Base-by-base conservation (phyloP, 331 rosid species). In the Arachis monticola region DNA sequence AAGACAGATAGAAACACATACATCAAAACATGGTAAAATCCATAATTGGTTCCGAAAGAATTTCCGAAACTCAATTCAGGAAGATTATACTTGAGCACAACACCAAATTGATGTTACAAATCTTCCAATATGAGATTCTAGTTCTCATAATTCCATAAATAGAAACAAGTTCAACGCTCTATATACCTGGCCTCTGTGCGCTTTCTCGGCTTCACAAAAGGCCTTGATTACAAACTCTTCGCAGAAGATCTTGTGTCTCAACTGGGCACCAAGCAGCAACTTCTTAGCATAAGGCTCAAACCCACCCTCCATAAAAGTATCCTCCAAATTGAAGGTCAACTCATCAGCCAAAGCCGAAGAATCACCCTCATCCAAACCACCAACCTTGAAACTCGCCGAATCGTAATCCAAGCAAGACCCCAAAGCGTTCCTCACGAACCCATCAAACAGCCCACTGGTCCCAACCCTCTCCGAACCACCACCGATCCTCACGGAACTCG, bases 111-210 rank as follows among this genome's bases (percentile, higher is more conserved):
- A 22, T 22, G 27, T 22, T 22, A 22, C 27, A 22, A 22, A 22
- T 22, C 27, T 22, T 22, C 1, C 27, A 22, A 22, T 22, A 22
- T 22, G 27, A 22, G 27, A 22, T 22, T 22, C 27, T 22, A 22
- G 27, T 22, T 22, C 27, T 22, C 27, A 22, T 22, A 61, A 55
- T 1, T 44, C 41, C 68, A 58, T 47, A 10, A 67, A 56, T 22
- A 65, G 2, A 10, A 9, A 42, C 45, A 51, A 47, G 40, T 9
- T 31, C 0, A 75, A 35, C 17, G 59, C 59, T 53, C 9, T 53
- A 12, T 60, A 70, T 77, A 92, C 99, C 96, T 95, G 98, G 80
- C 98, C 99, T 83, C 92, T 84, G 73, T 95, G 99, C 0, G 98
- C 99, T 76, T 86, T 92, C 88, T 95, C 98, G 5, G 98, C 99